Percentiles rank a stretch among this genome's conserved stretches.
These are phyloP conservation scores for Sugiyamaella grinbergsii DNA, from an alignment of 1,139 yeast genomes.

Conservation along the genomic window DNA sequence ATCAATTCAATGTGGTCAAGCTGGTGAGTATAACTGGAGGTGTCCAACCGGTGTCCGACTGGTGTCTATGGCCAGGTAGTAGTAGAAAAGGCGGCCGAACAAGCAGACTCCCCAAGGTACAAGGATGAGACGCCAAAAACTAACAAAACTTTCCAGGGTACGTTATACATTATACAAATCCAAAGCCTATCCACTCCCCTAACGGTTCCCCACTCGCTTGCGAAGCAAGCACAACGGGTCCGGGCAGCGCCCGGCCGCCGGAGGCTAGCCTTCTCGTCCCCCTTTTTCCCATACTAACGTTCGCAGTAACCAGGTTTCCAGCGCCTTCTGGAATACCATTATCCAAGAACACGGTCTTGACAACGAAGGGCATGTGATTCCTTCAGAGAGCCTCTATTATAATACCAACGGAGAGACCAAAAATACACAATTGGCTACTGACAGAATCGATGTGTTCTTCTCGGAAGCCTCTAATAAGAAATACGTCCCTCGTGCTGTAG, in stretches of 20 bases:
- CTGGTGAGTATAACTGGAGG: conserved; percentile 47
- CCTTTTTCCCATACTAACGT: neutral
- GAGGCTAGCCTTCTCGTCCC: neutral
- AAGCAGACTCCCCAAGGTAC: too few relatives aligned
- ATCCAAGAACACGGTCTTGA: conserved; percentile 68
- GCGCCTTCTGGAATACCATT: conserved; percentile 71
- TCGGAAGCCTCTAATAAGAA: conserved; percentile 44
- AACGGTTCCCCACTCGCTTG: too few relatives aligned
- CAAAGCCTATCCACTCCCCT: neutral
- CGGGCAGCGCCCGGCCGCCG: conserved; percentile 2
- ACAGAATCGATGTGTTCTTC: conserved; percentile 40
- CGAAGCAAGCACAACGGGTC: conserved; percentile 1
- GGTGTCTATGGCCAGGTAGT: too few relatives aligned
- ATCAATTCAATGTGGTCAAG: conserved; percentile 49
- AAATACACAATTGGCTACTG: conserved; percentile 30
- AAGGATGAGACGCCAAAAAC: too few relatives aligned
- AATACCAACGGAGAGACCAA: conserved; percentile 33
- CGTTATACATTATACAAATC: neutral
- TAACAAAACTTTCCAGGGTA: conserved; percentile 2
- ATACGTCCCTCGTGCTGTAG: conserved; percentile 51
- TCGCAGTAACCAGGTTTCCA: conserved; percentile 64
- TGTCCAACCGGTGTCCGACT: too few relatives aligned
- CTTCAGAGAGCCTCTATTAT: conserved; percentile 18
- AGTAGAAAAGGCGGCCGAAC: too few relatives aligned
- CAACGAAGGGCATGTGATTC: conserved; percentile 49